These are phyloP conservation scores for Venturia effusa DNA, from an alignment of 2,329 filamentous ascomycete genomes.

Conservation along the genomic window DNA sequence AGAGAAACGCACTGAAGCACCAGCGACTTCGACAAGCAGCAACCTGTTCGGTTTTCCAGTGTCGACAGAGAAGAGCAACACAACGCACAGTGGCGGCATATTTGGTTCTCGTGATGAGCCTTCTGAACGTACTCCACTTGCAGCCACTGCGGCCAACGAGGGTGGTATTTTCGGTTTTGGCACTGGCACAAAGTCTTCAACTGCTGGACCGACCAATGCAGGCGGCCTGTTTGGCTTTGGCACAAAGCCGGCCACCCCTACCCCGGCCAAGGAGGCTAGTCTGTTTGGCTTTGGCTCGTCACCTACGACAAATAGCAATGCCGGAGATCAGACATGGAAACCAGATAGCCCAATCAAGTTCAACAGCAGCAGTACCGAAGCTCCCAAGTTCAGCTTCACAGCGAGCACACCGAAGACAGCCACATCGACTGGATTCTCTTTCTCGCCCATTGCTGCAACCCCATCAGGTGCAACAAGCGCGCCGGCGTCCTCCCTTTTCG, in stretches of 20 bases:
- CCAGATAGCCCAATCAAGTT: slow-evolving; percentile 38
- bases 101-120: slow-evolving; percentile 15
- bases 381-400: slow-evolving; percentile 12
- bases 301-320: slow-evolving; percentile 15
- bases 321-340: slow-evolving; percentile 37
- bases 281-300: neutral
- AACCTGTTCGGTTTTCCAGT: neutral
- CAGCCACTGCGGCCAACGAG: slow-evolving; percentile 2
- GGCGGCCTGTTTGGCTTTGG: neutral
- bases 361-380: slow-evolving; percentile 19
- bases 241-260: slow-evolving; percentile 15
- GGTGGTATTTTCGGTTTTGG: slow-evolving; percentile 21
- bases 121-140: slow-evolving; percentile 9
- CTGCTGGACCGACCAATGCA: slow-evolving; percentile 13
- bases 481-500: slow-evolving; percentile 13
- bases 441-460: slow-evolving; percentile 15
- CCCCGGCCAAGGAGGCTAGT: neutral
- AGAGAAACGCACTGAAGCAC: neutral
- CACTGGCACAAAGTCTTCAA: slow-evolving; percentile 11
- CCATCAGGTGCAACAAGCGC: slow-evolving; percentile 6
- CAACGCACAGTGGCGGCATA: slow-evolving; percentile 14
- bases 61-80: neutral
- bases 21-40: neutral
- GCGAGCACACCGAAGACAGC: slow-evolving; percentile 10
- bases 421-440: slow-evolving; percentile 21